These are phyloP conservation scores for Allantophomopsis lycopodina DNA, from an alignment of 2,329 filamentous ascomycete genomes.

Conservation along the genomic window DNA sequence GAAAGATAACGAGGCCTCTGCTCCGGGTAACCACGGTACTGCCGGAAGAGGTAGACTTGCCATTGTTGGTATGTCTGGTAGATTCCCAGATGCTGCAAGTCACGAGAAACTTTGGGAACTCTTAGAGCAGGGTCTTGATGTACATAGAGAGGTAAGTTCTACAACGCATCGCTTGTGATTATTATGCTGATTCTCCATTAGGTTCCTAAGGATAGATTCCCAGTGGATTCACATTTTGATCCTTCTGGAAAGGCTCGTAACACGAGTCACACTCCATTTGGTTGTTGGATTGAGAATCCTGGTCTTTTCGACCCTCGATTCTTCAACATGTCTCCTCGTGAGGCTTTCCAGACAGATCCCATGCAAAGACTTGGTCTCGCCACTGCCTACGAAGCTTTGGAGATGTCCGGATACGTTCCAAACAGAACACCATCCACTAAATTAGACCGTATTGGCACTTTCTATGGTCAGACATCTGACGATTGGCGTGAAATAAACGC, in stretches of 20 bases:
- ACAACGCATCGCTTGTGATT: background rate
- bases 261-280: constrained; percentile 63
- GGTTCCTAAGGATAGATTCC: constrained; percentile 56
- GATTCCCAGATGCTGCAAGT: constrained; percentile 61
- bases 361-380: constrained; percentile 66
- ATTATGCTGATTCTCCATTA: constrained; percentile 8
- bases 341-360: constrained; percentile 69
- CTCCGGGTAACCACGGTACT: constrained; percentile 31
- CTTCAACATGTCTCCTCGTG: constrained; percentile 77
- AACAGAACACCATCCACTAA: constrained; percentile 16
- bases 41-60: constrained; percentile 55
- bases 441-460: constrained; percentile 26
- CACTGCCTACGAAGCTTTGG: constrained; percentile 69
- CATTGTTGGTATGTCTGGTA: constrained; percentile 71
- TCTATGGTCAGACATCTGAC: constrained; percentile 17
- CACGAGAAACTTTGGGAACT: constrained; percentile 65
- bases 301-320: constrained; percentile 71
- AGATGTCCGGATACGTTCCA: constrained; percentile 62
- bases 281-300: constrained; percentile 58
- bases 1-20: constrained; percentile 1
- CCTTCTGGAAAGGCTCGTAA: constrained; percentile 60
- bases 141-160: constrained; percentile 41
- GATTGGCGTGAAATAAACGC: constrained; percentile 19
- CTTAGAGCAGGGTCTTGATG: constrained; percentile 60
- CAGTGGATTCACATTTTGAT: constrained; percentile 57